phyloP scores from a whole-genome alignment of 1,284 basidiomycete species.

The Leccinum angustisporum region DNA sequence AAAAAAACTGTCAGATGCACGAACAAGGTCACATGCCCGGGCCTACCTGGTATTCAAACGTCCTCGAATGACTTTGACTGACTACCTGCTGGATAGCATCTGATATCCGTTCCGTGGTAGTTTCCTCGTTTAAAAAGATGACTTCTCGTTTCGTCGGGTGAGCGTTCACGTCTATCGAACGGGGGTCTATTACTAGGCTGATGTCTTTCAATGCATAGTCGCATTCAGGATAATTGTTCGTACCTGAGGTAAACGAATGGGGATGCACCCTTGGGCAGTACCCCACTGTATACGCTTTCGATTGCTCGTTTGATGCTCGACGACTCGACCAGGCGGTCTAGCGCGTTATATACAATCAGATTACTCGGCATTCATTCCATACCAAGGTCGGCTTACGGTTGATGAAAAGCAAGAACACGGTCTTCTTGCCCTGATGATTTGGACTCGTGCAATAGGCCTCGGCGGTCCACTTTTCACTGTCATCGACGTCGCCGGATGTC shows the following conservation, averaged over 20 bases:
- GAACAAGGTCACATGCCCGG: not conserved
- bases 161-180: conserved; percentile 94
- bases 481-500: conserved; percentile 26
- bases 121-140: conserved; percentile 92
- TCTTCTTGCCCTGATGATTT: conserved; percentile 89
- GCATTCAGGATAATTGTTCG: not conserved
- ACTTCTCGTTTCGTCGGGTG: conserved; percentile 98
- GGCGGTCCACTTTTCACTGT: conserved; percentile 59
- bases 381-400: conserved; percentile 70
- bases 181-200: conserved; percentile 83
- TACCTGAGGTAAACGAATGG: conserved; percentile 94
- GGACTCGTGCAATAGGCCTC: conserved; percentile 83
- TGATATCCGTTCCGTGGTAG: conserved; percentile 81
- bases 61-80: conserved; percentile 65
- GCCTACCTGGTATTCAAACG: conserved; percentile 80
- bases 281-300: conserved; percentile 81
- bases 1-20: not conserved
- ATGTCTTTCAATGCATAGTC: conserved; percentile 3
- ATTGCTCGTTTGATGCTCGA: conserved; percentile 83
- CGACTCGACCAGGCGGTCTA: conserved; percentile 94
- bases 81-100: conserved; percentile 72
- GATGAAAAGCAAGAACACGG: conserved; percentile 90
- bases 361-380: not conserved
- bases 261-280: conserved; percentile 89
- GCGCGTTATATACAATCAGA: not conserved